Evolutionary conservation across 140 eudicot genomes (phyloP).

Genomic region (Anethum foeniculum): DNA sequence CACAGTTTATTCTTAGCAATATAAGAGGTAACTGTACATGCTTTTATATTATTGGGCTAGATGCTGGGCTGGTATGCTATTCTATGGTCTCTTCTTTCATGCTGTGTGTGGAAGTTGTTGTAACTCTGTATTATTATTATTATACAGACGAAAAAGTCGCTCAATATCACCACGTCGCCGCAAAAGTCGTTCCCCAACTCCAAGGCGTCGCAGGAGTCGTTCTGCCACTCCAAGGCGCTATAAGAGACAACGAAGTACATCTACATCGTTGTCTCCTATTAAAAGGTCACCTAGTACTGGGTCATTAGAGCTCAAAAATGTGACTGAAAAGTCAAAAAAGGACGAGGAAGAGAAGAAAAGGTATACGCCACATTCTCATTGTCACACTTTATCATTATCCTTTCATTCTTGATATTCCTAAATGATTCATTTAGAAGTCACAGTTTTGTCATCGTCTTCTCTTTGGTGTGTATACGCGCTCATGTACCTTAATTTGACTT

Average conservation of each 20-base stretch:
- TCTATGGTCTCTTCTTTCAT: conserved; percentile 21
- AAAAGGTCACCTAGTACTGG: conserved; percentile 49
- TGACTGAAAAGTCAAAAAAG: conserved; percentile 54
- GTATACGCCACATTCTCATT: conserved; percentile 28
- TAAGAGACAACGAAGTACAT: conserved; percentile 53
- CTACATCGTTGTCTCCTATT: conserved; percentile 45
- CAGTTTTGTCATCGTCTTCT: neutral
- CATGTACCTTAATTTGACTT: neutral
- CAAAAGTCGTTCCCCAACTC: conserved; percentile 52
- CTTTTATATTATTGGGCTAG: conserved; percentile 37
- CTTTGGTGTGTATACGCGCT: neutral
- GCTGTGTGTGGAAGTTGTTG: conserved; percentile 19
- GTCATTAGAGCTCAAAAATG: conserved; percentile 47
- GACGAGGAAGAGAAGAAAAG: conserved; percentile 89
- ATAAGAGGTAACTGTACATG: conserved; percentile 79
- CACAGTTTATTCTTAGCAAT: conserved; percentile 87
- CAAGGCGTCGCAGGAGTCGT: conserved; percentile 50
- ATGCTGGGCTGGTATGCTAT: conserved; percentile 36
- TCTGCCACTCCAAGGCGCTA: conserved; percentile 60
- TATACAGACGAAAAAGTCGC: conserved; percentile 79
- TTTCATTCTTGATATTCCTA: neutral
- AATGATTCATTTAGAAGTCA: neutral
- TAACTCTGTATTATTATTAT: conserved; percentile 16
- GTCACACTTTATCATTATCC: conserved; percentile 2
- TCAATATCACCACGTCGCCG: conserved; percentile 68